A percentile compares a stretch with the other conserved stretches of the same genome.
Evolutionary conservation across 768 basidiomycete genomes (phyloP).

Genomic region (Lentinula sp.): DNA sequence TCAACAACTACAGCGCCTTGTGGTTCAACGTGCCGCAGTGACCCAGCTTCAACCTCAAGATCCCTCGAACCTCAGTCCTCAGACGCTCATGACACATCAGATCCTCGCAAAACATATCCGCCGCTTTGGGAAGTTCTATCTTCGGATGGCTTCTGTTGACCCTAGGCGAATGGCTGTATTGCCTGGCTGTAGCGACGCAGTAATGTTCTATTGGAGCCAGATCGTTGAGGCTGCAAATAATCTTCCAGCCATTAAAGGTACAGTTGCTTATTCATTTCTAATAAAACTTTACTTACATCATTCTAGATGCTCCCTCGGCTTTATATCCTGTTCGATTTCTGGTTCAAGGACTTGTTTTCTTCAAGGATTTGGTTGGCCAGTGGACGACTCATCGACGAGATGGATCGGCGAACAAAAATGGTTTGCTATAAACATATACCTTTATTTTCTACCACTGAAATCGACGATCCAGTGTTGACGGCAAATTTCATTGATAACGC

Average conservation of each 20-base stretch:
- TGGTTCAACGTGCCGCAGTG: neutral
- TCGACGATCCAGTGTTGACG: conserved; percentile 43
- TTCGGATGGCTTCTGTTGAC: conserved; percentile 63
- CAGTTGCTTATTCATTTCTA: conserved; percentile 46
- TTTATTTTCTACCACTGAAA: neutral
- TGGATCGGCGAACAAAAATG: conserved; percentile 52
- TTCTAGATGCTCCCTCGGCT: conserved; percentile 50
- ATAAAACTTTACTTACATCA: neutral
- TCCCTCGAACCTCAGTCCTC: conserved; percentile 15
- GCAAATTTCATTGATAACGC: conserved; percentile 69
- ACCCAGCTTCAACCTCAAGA: neutral
- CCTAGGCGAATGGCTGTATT: conserved; percentile 54
- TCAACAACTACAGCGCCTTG: conserved; percentile 36
- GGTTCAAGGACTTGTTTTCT: conserved; percentile 81
- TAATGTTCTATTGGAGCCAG: conserved; percentile 79
- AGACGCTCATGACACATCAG: conserved; percentile 40
- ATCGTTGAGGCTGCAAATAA: conserved; percentile 65
- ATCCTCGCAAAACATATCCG: conserved; percentile 63
- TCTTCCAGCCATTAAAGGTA: conserved; percentile 33
- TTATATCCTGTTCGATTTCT: conserved; percentile 75
- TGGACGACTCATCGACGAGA: conserved; percentile 66
- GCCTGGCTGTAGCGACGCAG: conserved; percentile 57
- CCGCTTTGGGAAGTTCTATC: conserved; percentile 76
- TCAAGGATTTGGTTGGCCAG: conserved; percentile 75
- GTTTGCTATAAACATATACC: conserved; percentile 26